Evolutionary conservation across 1,284 basidiomycete species (phyloP).

Genomic region (Peniophora sp.): DNA sequence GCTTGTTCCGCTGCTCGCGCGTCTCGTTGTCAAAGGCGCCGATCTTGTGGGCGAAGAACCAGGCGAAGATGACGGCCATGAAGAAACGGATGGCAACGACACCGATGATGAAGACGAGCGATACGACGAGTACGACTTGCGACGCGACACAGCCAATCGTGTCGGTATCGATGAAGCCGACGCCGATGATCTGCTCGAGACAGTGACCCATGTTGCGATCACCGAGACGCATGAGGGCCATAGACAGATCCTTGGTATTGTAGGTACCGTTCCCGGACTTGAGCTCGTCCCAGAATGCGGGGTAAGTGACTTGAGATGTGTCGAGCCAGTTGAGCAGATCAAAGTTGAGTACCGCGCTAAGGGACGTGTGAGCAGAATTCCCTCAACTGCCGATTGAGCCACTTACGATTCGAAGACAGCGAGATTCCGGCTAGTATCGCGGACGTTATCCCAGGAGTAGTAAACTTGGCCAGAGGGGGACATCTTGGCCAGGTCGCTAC

Average conservation of each 20-base stretch:
- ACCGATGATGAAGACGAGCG: constrained; percentile 95
- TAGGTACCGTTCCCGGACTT: constrained; percentile 65
- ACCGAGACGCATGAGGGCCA: constrained; percentile 66
- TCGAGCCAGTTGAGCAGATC: constrained; percentile 81
- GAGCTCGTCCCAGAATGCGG: constrained; percentile 75
- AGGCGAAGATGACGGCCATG: constrained; percentile 95
- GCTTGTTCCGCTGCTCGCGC: constrained; percentile 89
- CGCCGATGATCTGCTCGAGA: constrained; percentile 76
- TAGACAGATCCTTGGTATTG: constrained; percentile 81
- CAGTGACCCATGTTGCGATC: constrained; percentile 69
- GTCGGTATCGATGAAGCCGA: constrained; percentile 92
- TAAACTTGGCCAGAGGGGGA: constrained; percentile 78
- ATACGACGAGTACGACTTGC: constrained; percentile 89
- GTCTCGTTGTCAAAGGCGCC: constrained; percentile 93
- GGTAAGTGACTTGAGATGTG: constrained; percentile 71
- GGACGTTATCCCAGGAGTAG: constrained; percentile 86
- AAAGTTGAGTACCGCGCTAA: constrained; percentile 83
- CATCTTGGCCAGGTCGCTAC: constrained; percentile 40
- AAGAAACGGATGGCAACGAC: constrained; percentile 93
- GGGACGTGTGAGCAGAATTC: constrained; percentile 1
- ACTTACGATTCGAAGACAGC: constrained; percentile 88
- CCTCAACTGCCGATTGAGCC: too few relatives aligned
- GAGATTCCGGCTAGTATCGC: constrained; percentile 64
- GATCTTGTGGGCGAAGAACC: constrained; percentile 94
- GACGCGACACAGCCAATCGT: constrained; percentile 96